These are phyloP conservation scores for Leishmania gerbilli DNA, from an alignment of 208 protist species.

Conservation along the genomic window DNA sequence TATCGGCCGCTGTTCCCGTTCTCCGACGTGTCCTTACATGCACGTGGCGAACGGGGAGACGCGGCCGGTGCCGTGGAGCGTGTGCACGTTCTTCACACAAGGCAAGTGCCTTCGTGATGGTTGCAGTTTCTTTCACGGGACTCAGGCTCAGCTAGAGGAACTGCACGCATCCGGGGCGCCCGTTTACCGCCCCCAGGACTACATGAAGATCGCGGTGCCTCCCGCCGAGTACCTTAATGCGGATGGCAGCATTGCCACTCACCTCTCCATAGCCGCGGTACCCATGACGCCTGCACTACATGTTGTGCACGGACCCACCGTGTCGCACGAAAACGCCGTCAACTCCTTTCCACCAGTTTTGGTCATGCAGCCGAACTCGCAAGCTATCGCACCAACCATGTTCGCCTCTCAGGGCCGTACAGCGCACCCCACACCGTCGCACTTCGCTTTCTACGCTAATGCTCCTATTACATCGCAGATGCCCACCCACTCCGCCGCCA, in stretches of 20 bases:
- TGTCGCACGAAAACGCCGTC: constrained; percentile 28
- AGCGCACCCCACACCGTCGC: constrained; percentile 6
- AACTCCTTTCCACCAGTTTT: constrained; percentile 27
- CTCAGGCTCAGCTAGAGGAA: constrained; percentile 54
- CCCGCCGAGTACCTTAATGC: constrained; percentile 50
- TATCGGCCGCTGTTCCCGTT: constrained; percentile 35
- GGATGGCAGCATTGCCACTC: constrained; percentile 32
- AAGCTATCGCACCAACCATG: constrained; percentile 17
- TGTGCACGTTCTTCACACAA: constrained; percentile 72
- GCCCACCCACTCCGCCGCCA: constrained; percentile 4
- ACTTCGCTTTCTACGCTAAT: constrained; percentile 28
- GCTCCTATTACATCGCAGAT: constrained; percentile 12
- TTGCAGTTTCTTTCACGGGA: constrained; percentile 82
- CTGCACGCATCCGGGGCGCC: constrained; percentile 40
- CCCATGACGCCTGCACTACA: constrained; percentile 15
- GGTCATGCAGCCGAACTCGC: constrained; percentile 25
- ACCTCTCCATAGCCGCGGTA: constrained; percentile 11
- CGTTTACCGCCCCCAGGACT: constrained; percentile 67
- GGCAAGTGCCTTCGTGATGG: constrained; percentile 71
- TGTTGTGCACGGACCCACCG: constrained; percentile 6
- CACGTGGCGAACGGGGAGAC: constrained; percentile 70
- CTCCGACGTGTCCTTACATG: constrained; percentile 70
- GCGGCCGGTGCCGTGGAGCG: constrained; percentile 55
- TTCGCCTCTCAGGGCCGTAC: constrained; percentile 15
- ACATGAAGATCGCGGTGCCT: constrained; percentile 68